Percentiles rank a stretch among this genome's conserved stretches.
Evolutionary conservation across 2,329 filamentous ascomycete species (phyloP).

Genomic region (Delphinella strobiligena): DNA sequence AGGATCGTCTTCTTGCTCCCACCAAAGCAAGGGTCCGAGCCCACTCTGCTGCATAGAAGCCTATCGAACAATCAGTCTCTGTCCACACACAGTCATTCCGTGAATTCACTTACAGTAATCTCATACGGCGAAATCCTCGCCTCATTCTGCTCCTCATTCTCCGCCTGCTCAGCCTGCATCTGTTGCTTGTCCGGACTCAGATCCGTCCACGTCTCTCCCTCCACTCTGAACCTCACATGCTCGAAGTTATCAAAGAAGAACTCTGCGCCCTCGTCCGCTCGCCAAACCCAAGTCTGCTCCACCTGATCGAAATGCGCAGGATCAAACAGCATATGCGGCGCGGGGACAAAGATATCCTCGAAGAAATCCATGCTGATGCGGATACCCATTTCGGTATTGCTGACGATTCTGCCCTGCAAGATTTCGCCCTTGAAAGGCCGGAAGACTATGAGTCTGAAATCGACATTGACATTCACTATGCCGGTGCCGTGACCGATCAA

Average conservation of each 20-base stretch:
- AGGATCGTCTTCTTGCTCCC: conserved; percentile 19
- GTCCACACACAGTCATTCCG: background rate
- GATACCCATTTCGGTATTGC: conserved; percentile 60
- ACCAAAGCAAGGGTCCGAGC: conserved; percentile 37
- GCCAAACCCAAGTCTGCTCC: conserved; percentile 78
- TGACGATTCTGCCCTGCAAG: conserved; percentile 71
- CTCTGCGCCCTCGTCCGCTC: conserved; percentile 51
- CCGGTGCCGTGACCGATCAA: conserved; percentile 88
- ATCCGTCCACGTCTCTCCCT: conserved; percentile 84
- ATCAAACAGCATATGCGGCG: conserved; percentile 57
- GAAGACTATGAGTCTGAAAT: conserved; percentile 89
- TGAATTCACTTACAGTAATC: conserved; percentile 35
- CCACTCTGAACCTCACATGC: conserved; percentile 72
- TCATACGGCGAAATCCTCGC: conserved; percentile 56
- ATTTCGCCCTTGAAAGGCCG: conserved; percentile 93
- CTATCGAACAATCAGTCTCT: conserved; percentile 12
- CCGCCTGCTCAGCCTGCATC: conserved; percentile 53
- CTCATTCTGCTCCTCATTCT: conserved; percentile 39
- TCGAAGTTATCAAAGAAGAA: conserved; percentile 88
- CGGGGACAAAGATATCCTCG: conserved; percentile 73
- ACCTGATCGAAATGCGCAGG: conserved; percentile 49
- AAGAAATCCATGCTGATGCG: conserved; percentile 87
- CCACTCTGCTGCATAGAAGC: conserved; percentile 37
- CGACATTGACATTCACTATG: conserved; percentile 88
- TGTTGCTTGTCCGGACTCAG: conserved; percentile 68